A percentile compares a stretch with the other conserved stretches of the same genome.
Evolutionary conservation across 345 rosid species (phyloP).

Genomic region (Angophora floribunda): DNA sequence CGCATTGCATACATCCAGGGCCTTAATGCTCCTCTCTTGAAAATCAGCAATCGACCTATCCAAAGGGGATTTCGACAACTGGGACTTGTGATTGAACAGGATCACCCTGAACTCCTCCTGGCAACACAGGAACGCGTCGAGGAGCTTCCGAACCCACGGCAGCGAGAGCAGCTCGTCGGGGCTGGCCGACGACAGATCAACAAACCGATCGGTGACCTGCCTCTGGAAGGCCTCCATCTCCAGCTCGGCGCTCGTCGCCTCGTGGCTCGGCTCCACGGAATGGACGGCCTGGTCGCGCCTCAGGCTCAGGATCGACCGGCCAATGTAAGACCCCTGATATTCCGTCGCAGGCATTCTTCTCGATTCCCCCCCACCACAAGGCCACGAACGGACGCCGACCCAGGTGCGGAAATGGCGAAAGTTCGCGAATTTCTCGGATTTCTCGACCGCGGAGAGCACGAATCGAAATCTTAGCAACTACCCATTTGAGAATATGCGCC

Average conservation of each 20-base stretch:
- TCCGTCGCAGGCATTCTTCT: conserved; percentile 1
- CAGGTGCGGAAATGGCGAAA: background rate
- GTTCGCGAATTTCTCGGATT: background rate
- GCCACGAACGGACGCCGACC: background rate
- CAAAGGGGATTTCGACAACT: conserved; percentile 24
- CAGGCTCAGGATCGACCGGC: conserved; percentile 26
- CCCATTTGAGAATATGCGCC: background rate
- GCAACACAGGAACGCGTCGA: conserved; percentile 44
- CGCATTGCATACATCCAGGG: conserved; percentile 41
- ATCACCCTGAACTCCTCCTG: conserved; percentile 61
- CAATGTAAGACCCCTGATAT: conserved; percentile 14
- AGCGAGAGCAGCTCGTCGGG: conserved; percentile 46
- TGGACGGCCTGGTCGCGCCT: conserved; percentile 35
- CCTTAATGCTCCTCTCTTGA: conserved; percentile 30
- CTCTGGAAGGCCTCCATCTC: conserved; percentile 60
- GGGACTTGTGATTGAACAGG: conserved; percentile 24
- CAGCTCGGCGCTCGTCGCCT: conserved; percentile 15
- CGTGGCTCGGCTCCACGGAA: conserved; percentile 21
- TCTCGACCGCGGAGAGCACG: background rate
- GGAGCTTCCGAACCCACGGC: conserved; percentile 48
- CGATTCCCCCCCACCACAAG: background rate
- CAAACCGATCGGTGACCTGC: conserved; percentile 48
- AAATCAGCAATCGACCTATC: conserved; percentile 24
- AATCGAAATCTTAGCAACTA: background rate
- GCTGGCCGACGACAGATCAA: conserved; percentile 23